Conservation (phyloP, 1,139 yeast species). For the Saccharomycopsis hybrid region DNA sequence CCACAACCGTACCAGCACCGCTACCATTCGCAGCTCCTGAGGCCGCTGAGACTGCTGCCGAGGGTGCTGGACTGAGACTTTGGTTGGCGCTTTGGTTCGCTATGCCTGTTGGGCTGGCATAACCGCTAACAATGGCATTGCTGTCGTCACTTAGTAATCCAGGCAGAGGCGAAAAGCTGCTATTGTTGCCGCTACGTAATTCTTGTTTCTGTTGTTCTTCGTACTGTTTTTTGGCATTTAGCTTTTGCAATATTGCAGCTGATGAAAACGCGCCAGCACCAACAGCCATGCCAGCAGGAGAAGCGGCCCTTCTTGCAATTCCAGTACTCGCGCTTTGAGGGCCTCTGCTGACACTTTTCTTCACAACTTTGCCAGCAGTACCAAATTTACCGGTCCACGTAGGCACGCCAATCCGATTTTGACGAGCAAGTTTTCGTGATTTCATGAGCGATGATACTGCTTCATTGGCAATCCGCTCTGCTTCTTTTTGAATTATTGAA, state of each 20-base stretch:
- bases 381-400: conserved; percentile 98
- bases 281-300: no score
- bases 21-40: no score
- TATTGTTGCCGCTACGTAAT: not conserved
- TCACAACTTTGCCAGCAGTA: conserved; percentile 52
- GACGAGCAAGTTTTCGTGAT: conserved; percentile 60
- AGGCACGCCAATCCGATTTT: conserved; percentile 71
- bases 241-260: not conserved
- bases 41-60: not conserved
- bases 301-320: no score
- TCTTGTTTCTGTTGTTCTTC: not conserved
- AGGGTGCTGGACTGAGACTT: not conserved
- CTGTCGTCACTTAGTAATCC: no score
- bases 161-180: no score
- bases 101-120: no score
- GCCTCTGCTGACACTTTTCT: not conserved
- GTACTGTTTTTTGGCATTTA: not conserved
- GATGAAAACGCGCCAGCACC: conserved; percentile 1
- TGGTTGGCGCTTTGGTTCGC: not conserved
- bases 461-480: conserved; percentile 63
- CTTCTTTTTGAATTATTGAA: conserved; percentile 62
- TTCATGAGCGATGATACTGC: conserved; percentile 69
- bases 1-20: not conserved
- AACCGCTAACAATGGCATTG: no score
- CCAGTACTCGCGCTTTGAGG: not conserved